Evolutionary conservation across 1,284 basidiomycete species (phyloP).

Genomic region (Apiotrichum gracile): DNA sequence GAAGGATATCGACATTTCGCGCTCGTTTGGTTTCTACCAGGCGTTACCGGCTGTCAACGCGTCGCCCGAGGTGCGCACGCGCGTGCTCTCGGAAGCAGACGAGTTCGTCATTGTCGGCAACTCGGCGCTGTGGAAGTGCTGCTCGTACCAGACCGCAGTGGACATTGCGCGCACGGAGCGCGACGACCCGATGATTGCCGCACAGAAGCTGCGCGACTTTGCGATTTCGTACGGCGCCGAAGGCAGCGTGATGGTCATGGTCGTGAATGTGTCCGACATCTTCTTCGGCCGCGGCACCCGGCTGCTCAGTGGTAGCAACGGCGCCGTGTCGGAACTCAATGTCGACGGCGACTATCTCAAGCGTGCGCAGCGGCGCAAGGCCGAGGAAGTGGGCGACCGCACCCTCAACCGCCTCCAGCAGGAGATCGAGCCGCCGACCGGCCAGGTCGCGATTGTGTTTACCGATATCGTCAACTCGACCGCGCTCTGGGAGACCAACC

Average conservation of each 20-base stretch:
- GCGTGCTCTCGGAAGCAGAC: slow-evolving; percentile 74
- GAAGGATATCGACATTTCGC: slow-evolving; percentile 74
- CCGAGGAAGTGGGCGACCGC: slow-evolving; percentile 47
- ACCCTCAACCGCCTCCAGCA: slow-evolving; percentile 59
- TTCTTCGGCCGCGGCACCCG: slow-evolving; percentile 53
- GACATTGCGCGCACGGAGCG: slow-evolving; percentile 86
- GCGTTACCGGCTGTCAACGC: slow-evolving; percentile 88
- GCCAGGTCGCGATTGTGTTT: slow-evolving; percentile 90
- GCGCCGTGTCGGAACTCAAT: not conserved
- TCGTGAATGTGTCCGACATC: slow-evolving; percentile 75
- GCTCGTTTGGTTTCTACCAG: slow-evolving; percentile 91
- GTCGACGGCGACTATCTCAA: slow-evolving; percentile 26
- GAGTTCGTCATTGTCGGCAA: slow-evolving; percentile 98
- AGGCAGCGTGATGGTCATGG: slow-evolving; percentile 97
- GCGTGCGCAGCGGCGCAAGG: slow-evolving; percentile 28
- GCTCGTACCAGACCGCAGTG: slow-evolving; percentile 92
- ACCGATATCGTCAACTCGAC: slow-evolving; percentile 99
- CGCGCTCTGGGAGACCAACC: slow-evolving; percentile 92
- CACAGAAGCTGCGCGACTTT: slow-evolving; percentile 93
- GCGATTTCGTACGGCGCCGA: slow-evolving; percentile 95
- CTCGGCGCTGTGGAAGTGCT: slow-evolving; percentile 85
- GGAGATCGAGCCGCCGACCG: slow-evolving; percentile 81
- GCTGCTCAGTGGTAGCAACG: slow-evolving; percentile 37
- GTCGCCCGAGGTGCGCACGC: slow-evolving; percentile 67
- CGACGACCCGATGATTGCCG: slow-evolving; percentile 90